Base-by-base conservation (phyloP, 306 rosid species). In the Quercus dentata region DNA sequence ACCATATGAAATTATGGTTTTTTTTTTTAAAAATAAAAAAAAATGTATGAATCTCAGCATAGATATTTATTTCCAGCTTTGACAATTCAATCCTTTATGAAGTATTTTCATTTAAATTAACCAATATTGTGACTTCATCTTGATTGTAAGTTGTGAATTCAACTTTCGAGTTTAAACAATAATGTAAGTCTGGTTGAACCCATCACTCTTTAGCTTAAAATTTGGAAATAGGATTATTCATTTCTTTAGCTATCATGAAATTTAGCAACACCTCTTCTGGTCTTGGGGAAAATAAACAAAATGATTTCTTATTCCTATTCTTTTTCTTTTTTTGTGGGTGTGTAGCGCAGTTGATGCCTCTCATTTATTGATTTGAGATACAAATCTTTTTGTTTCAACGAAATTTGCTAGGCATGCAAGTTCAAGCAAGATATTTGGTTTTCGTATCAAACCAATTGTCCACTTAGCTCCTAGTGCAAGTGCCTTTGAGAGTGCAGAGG, bases 381-480 rank as follows among this genome's bases (percentile, higher is more conserved):
- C 19, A 54, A 52, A 56, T 85, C 23, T 79, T 81, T 35, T 33
- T 71, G 69, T 87, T 77, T 73, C 91, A 93, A 94, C 90, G 69
- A 96, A 93, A 83, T 74, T 89, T 38, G 78, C 88, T 15, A 41
- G 52, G 63, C 86, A 58, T 55, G 55, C 78, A 65, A 86, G 79
- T 78, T 74, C 92, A 64, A 74, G 83, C 35, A 89, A 90, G 92
- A 91, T 88, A 81, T 86, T 46, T 35, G 41, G 77, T 55, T 64
- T 38, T 76, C 80, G 87, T 81, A 75, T 91, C 71, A 81, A 92
- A 84, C 81, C 92, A 74, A 86, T 83, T 65, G 87, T 97, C 79
- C 97, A 97, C 28, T 89, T 86, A 83, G 89, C 99, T 51, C 99
- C 98, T 25, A 96, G 99, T 87, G 94, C 85, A 30, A 89, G 91